Percentiles rank a stretch among this genome's conserved stretches.
These are phyloP conservation scores for Erigeron philadelphicus DNA, from an alignment of 140 eudicot genomes.

Conservation along the genomic window DNA sequence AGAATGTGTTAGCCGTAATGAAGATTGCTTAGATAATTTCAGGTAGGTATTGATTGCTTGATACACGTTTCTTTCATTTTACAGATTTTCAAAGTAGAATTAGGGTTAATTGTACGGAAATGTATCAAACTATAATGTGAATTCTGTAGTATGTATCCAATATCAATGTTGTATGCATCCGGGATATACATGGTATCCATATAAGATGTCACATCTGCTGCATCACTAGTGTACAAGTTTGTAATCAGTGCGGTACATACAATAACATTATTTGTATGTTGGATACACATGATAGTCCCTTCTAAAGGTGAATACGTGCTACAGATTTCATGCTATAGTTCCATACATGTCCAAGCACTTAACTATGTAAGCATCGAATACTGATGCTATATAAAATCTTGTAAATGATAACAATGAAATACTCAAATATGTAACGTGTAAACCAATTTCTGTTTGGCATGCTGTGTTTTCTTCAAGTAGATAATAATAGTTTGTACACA, in stretches of 20 bases:
- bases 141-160: no score
- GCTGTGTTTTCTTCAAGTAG: constrained; percentile 15
- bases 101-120: not conserved
- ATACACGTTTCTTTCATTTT: constrained; percentile 8
- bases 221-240: no score
- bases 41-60: constrained; percentile 63
- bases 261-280: no score
- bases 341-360: no score
- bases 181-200: no score
- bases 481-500: constrained; percentile 14
- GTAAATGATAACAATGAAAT: not conserved
- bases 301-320: no score
- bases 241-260: no score
- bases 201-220: no score
- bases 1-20: constrained; percentile 39
- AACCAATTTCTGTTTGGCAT: not conserved
- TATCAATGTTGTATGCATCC: no score
- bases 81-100: not conserved
- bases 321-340: no score
- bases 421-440: not conserved
- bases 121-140: not conserved
- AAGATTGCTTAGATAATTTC: constrained; percentile 47
- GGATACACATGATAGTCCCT: no score
- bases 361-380: not conserved
- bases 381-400: not conserved